Conservation (phyloP, 129 eudicot species). For the Tanacetum coccineum region DNA sequence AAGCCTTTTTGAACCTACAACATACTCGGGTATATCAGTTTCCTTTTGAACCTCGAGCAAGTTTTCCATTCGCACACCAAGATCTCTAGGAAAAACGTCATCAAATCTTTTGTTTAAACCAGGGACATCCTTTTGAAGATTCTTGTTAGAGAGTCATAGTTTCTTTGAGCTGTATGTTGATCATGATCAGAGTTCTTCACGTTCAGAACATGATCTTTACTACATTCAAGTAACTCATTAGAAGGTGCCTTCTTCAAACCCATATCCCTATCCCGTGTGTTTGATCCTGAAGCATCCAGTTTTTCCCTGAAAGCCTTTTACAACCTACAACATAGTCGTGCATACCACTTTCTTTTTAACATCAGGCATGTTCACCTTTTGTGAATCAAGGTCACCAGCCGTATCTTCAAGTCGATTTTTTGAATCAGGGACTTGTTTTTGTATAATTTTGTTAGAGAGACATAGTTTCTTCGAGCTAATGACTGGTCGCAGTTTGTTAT, state of each 20-base stretch:
- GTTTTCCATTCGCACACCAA: too few relatives aligned
- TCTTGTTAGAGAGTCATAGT: conserved; percentile 16
- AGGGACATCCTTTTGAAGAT: not conserved
- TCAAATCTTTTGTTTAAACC: conserved; percentile 12
- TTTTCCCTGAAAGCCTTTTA: not conserved
- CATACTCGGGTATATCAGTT: too few relatives aligned
- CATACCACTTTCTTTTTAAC: not conserved
- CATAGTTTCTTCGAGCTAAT: too few relatives aligned
- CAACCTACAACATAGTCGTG: not conserved
- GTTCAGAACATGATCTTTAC: conserved; percentile 20
- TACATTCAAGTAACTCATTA: not conserved
- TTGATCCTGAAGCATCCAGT: not conserved
- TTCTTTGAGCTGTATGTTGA: conserved; percentile 22
- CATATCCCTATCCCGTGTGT: not conserved
- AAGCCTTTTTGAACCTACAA: not conserved
- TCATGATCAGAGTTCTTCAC: conserved; percentile 16
- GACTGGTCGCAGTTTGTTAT: too few relatives aligned
- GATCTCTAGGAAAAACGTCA: too few relatives aligned
- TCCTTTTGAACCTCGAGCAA: too few relatives aligned
- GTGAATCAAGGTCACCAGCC: too few relatives aligned
- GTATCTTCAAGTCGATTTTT: too few relatives aligned
- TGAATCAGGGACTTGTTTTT: too few relatives aligned
- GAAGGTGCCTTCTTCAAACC: not conserved
- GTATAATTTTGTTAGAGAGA: too few relatives aligned
- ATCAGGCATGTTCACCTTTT: too few relatives aligned